A percentile compares a stretch with the other conserved stretches of the same genome.
Conservation (phyloP, 2,329 filamentous ascomycete genomes). For the Verticillium tricorpus region DNA sequence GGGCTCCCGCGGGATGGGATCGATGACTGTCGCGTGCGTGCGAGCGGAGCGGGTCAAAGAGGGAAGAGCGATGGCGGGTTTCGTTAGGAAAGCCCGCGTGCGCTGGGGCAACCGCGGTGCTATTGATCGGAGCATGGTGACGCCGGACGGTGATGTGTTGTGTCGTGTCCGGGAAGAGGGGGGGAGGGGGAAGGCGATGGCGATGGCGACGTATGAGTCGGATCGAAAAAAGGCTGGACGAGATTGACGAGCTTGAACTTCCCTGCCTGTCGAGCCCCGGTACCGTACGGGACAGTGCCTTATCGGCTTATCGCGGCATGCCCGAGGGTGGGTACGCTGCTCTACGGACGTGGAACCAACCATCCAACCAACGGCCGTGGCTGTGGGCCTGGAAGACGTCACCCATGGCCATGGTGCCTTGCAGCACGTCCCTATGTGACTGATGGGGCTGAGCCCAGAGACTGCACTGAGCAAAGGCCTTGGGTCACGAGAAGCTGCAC, state of each 20-base stretch:
- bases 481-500: no score
- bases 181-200: neutral
- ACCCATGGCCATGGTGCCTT: neutral
- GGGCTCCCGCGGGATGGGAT: conserved; percentile 52
- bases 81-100: neutral
- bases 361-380: neutral
- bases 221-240: neutral
- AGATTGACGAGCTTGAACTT: neutral
- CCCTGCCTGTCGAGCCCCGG: neutral
- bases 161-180: neutral
- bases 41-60: conserved; percentile 4
- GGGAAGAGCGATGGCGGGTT: conserved; percentile 1
- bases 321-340: neutral
- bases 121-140: conserved; percentile 13
- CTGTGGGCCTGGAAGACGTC: neutral
- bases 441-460: no score
- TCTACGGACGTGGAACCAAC: neutral
- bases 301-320: conserved; percentile 3
- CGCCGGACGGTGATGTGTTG: neutral
- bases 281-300: neutral
- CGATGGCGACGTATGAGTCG: neutral
- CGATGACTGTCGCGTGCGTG: conserved; percentile 10
- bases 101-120: conserved; percentile 12
- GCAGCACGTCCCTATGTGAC: no score
- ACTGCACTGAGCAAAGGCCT: no score